Evolutionary conservation across 2,329 filamentous ascomycete genomes (phyloP), one percentile per base, ranked within the genome.

Genomic region (Phoma sp.): DNA sequence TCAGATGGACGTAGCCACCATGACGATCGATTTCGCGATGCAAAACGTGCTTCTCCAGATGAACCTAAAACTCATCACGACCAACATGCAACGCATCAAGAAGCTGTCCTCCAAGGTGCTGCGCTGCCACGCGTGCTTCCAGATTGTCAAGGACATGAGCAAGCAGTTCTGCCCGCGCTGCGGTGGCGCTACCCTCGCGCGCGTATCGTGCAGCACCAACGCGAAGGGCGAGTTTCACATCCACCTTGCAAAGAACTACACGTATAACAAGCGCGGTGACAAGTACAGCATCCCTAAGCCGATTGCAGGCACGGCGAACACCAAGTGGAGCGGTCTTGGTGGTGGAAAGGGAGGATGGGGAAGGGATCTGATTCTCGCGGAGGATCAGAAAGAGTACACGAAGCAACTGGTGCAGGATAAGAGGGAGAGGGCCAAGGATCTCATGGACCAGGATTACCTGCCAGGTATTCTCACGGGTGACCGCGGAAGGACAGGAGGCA

Each of bases 21-120:
- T 98, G 71, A 98, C 95, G 1, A 92, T 90, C 51, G 95, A 99
- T 80, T 98, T 91, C 77, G 94, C 95, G 51, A 96, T 99, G 91
- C 94, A 98, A 79, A 98, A 98, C 74, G 92, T 98, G 7, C 85
- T 95, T 2, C 84, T 99, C 4, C 91, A 96, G 65, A 96, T 98
- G 81, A 96, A 97, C 78, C 85, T 99, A 43, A 91, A 95, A 72
- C 85, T 97, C 10, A 84, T 97, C 55, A 92, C 93, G 0, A 85
- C 91, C 0, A 84, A 86, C 15, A 81, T 98, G 57, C 84, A 90
- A 60, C 87, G 92, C 67, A 92, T 99, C 72, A 89, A 87, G 33
- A 87, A 90, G 56, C 84, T 98, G 62, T 94, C 92, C 75, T 94
- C 90, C 12, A 96, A 91, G 83, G 87, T 97, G 4, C 84, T 96